Evolutionary conservation across 176 grass and related monocot species (phyloP).

Genomic region (Oryza australiensis): DNA sequence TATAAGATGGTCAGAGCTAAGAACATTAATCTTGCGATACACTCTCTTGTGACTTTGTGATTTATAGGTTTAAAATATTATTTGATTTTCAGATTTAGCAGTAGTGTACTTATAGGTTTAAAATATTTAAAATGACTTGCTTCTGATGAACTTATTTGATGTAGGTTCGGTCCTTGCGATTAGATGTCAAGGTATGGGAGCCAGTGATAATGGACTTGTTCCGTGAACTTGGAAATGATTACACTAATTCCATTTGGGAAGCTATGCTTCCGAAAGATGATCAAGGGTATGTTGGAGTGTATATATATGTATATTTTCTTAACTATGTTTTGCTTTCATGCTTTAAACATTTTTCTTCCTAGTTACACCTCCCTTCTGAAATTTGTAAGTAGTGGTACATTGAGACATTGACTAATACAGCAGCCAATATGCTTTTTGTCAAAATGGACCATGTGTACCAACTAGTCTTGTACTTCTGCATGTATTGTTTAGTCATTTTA

Average conservation of each 20-base stretch:
- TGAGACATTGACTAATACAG: conserved; percentile 20
- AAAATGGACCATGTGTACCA: conserved; percentile 19
- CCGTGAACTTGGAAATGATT: conserved; percentile 80
- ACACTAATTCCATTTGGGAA: conserved; percentile 96
- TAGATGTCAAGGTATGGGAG: conserved; percentile 98
- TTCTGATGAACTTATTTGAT: conserved; percentile 40
- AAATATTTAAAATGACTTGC: background rate
- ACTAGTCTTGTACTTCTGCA: conserved; percentile 1
- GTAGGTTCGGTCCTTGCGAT: conserved; percentile 85
- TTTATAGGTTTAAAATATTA: conserved; percentile 11
- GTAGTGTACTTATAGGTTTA: conserved; percentile 15
- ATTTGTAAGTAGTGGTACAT: conserved; percentile 15
- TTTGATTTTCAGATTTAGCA: conserved; percentile 15
- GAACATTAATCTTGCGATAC: background rate
- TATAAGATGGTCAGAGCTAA: background rate
- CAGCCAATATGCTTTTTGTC: conserved; percentile 12
- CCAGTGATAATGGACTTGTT: conserved; percentile 86
- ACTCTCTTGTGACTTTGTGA: background rate
- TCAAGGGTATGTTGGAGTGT: conserved; percentile 61
- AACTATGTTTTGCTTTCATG: conserved; percentile 6
- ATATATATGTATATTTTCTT: background rate
- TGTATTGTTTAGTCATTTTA: conserved; percentile 10
- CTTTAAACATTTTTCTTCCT: conserved; percentile 25
- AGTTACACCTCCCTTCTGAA: background rate
- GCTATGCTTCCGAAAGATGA: conserved; percentile 73